Conservation (phyloP, 1,139 yeast species). For the Lodderomyces beijingensis region DNA sequence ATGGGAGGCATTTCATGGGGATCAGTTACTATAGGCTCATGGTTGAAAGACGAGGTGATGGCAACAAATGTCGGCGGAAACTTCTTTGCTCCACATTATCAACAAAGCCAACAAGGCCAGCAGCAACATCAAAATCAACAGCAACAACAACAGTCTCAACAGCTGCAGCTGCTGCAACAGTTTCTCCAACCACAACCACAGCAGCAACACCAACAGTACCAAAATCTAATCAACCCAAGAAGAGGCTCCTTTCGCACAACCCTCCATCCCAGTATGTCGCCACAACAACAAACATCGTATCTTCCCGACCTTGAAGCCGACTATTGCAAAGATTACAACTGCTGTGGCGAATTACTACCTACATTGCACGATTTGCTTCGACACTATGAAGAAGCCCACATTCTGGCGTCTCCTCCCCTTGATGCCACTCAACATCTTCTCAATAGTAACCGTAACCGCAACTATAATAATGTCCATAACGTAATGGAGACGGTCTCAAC, state of each 20-base stretch:
- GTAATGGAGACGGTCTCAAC: conserved; percentile 78
- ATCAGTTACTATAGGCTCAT: conserved; percentile 87
- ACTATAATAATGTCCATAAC: conserved; percentile 41
- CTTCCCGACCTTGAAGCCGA: conserved; percentile 91
- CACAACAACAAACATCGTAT: conserved; percentile 70
- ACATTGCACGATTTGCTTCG: conserved; percentile 88
- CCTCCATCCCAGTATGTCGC: conserved; percentile 38
- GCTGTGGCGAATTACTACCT: conserved; percentile 91
- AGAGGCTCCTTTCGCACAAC: conserved; percentile 35
- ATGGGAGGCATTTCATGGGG: conserved; percentile 99
- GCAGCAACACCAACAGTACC: conserved; percentile 15
- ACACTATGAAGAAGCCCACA: conserved; percentile 96
- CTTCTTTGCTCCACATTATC: conserved; percentile 6
- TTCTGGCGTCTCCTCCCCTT: conserved; percentile 67
- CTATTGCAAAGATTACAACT: conserved; percentile 92
- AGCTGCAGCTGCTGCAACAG: conserved; percentile 13
- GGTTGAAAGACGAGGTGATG: conserved; percentile 92
- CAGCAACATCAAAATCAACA: conserved; percentile 10
- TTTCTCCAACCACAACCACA: conserved; percentile 16
- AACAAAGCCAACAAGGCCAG: conserved; percentile 1
- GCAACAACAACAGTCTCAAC: conserved; percentile 17
- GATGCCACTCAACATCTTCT: conserved; percentile 29
- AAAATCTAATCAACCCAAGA: conserved; percentile 39
- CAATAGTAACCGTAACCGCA: conserved; percentile 31
- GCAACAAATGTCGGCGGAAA: conserved; percentile 27